Evolutionary conservation across 2,329 filamentous ascomycete species (phyloP).

Genomic region (Hypoxylon sp.): DNA sequence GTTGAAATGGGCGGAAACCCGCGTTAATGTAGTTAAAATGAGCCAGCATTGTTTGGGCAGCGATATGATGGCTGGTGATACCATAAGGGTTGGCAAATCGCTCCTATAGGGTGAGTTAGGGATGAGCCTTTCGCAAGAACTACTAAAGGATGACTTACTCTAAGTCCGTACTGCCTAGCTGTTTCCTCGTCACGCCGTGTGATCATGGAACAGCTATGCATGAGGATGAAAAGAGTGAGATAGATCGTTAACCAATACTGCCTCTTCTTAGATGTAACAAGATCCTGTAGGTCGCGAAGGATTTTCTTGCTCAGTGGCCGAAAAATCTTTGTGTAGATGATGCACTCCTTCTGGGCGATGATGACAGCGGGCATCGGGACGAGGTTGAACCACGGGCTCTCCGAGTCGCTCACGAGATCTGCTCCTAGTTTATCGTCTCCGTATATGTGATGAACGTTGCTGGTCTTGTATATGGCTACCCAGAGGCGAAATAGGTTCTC

Average conservation of each 20-base stretch:
- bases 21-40: slow-evolving; percentile 6
- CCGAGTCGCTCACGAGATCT: slow-evolving; percentile 25
- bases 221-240: slow-evolving; percentile 59
- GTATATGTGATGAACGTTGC: slow-evolving; percentile 43
- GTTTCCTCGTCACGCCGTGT: slow-evolving; percentile 44
- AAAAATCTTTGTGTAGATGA: slow-evolving; percentile 58
- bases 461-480: slow-evolving; percentile 45
- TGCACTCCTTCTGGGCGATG: slow-evolving; percentile 62
- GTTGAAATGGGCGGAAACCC: slow-evolving; percentile 1
- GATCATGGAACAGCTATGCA: slow-evolving; percentile 54
- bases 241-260: slow-evolving; percentile 58
- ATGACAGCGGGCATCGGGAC: slow-evolving; percentile 60
- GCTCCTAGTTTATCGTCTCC: slow-evolving; percentile 45
- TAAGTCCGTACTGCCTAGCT: slow-evolving; percentile 30
- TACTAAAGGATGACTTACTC: neutral
- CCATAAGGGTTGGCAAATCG: slow-evolving; percentile 9
- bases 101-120: slow-evolving; percentile 1
- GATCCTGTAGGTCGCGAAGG: slow-evolving; percentile 55
- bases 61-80: neutral
- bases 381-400: slow-evolving; percentile 34
- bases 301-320: slow-evolving; percentile 55
- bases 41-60: slow-evolving; percentile 5
- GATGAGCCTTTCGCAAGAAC: neutral
- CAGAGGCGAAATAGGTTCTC: slow-evolving; percentile 46
- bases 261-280: slow-evolving; percentile 56